Evolutionary conservation across 2,329 filamentous ascomycete species (phyloP), one percentile per base, ranked within the genome.

Genomic region (Macrophomina phaseolina): DNA sequence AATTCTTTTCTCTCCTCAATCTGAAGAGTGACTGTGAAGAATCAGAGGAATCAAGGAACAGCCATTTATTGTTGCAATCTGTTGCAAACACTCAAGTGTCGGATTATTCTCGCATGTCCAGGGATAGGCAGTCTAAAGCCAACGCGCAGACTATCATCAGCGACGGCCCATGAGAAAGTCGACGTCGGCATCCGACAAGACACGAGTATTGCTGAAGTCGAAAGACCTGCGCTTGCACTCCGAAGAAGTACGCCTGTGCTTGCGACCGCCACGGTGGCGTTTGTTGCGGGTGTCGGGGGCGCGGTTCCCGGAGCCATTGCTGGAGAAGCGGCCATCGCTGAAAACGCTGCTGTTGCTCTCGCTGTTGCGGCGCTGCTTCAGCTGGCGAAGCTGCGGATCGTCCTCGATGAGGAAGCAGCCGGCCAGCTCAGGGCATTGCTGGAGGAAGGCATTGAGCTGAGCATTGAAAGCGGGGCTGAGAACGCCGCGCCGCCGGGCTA

Each of bases 391-490:
- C 42, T 38, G 14, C 14, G 63, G 63, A 6, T 38, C 14, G 3
- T 65, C 63, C 63, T 65, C 63, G 12, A 49, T n/a, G 30, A 11
- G 51, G 32, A 65, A 65, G 42, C 63, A 42, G 30, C 38, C 16
- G 12, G 30, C 63, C 11, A 65, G 52, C 63, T 65, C 51, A 30
- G 63, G 51, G 30, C 45, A 56, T 8, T 5, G 2, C 1, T 3
- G 1, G 28, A 48, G 23, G 12, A 65, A 48, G 34, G 51, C 42
- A 1, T 8, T 6, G 23, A 65, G 52, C n/a, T 51, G 28, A 2
- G n/a, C 14, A 11, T n/a, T 1, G 42, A 65, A 65, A 12, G 12
- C 32, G 8, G 16, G 16, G 30, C 7, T 12, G 28, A 40, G 42
- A 18, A 40, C 16, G 12, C 11, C 30, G 30, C 63, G 52, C 14